Percentiles rank a stretch among this genome's conserved stretches.
These are phyloP conservation scores for Pilobolus umbonatus DNA, from an alignment of 192 early-diverging fungal species.

Conservation along the genomic window DNA sequence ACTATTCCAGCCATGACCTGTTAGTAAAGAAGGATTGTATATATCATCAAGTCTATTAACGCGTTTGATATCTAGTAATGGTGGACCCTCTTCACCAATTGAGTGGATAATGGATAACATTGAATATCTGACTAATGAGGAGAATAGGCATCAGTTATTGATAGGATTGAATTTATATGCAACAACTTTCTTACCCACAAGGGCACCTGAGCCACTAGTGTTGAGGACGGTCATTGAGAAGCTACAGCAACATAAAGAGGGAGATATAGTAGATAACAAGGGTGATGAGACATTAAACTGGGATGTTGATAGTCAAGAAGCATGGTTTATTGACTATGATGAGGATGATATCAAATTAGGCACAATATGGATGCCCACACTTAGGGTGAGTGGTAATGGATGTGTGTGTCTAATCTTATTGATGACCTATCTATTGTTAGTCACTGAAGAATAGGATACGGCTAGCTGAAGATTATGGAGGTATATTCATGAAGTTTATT, in stretches of 20 bases:
- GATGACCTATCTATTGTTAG: constrained; percentile 15
- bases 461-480: constrained; percentile 35
- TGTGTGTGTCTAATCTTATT: background rate
- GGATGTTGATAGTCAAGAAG: constrained; percentile 22
- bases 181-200: constrained; percentile 14
- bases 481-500: constrained; percentile 12
- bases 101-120: constrained; percentile 42
- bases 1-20: constrained; percentile 25
- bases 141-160: constrained; percentile 29
- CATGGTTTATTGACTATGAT: constrained; percentile 23
- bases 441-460: constrained; percentile 24
- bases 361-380: constrained; percentile 28
- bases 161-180: constrained; percentile 37
- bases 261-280: background rate
- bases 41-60: background rate
- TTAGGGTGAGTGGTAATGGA: constrained; percentile 13
- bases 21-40: background rate
- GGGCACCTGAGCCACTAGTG: constrained; percentile 12
- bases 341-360: constrained; percentile 19
- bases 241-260: background rate
- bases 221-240: constrained; percentile 16
- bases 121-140: constrained; percentile 18
- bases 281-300: constrained; percentile 5
- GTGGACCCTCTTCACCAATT: constrained; percentile 31
- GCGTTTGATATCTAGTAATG: constrained; percentile 14